Evolutionary conservation across 1,139 yeast genomes (phyloP).

Genomic region (Candida labiduridarum): DNA sequence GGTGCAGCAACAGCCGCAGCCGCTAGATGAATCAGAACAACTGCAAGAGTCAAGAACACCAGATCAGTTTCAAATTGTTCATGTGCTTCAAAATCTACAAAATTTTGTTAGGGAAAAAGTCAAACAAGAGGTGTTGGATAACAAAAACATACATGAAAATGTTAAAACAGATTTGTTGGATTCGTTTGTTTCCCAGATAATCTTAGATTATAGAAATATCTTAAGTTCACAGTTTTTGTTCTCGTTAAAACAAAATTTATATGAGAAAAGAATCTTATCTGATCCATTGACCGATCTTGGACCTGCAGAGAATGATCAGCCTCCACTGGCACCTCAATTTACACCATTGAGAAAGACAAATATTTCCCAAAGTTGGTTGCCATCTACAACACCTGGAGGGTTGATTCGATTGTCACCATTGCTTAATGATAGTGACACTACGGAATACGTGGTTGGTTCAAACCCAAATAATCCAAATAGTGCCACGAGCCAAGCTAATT

Average conservation of each 20-base stretch:
- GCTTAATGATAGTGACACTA: slow-evolving; percentile 33
- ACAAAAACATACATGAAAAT: slow-evolving; percentile 18
- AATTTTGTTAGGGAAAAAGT: slow-evolving; percentile 23
- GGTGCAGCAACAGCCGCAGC: neutral
- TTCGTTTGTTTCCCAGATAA: slow-evolving; percentile 26
- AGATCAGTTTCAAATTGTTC: neutral
- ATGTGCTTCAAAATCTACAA: slow-evolving; percentile 17
- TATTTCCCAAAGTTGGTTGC: slow-evolving; percentile 22
- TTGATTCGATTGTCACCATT: slow-evolving; percentile 41
- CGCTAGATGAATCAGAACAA: neutral
- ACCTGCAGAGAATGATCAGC: neutral
- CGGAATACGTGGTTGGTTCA: slow-evolving; percentile 19
- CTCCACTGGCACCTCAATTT: slow-evolving; percentile 1
- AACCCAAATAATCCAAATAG: neutral
- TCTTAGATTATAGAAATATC: slow-evolving; percentile 23
- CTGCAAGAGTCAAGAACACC: neutral
- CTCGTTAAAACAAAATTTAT: slow-evolving; percentile 13
- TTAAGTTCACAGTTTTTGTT: slow-evolving; percentile 14
- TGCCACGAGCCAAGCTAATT: slow-evolving; percentile 6
- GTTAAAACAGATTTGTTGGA: slow-evolving; percentile 23
- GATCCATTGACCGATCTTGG: slow-evolving; percentile 3
- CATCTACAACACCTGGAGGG: slow-evolving; percentile 13
- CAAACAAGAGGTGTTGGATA: slow-evolving; percentile 14
- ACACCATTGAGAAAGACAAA: slow-evolving; percentile 16
- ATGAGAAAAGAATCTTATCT: slow-evolving; percentile 5